A percentile compares a stretch with the other conserved stretches of the same genome.
Conservation (phyloP, 306 rosid genomes). For the Astragalus glycyphyllos region DNA sequence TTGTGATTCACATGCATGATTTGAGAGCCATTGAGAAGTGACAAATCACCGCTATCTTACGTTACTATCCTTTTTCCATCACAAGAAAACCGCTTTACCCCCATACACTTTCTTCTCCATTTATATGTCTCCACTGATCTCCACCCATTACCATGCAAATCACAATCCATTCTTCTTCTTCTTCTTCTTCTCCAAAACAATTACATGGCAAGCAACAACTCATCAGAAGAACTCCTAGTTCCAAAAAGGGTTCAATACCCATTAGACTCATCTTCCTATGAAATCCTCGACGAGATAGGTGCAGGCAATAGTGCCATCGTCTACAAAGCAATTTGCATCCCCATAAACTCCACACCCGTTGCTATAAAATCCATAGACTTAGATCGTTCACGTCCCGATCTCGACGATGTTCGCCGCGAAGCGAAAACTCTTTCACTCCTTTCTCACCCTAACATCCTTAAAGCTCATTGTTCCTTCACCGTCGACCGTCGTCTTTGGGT, state of each 20-base stretch:
- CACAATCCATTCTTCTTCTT: neutral
- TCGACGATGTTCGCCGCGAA: constrained; percentile 57
- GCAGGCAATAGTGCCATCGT: constrained; percentile 58
- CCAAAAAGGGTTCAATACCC: constrained; percentile 57
- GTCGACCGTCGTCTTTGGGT: constrained; percentile 64
- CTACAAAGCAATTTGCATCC: constrained; percentile 66
- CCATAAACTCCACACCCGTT: constrained; percentile 53
- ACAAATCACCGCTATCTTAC: constrained; percentile 36
- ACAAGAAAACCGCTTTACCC: constrained; percentile 54
- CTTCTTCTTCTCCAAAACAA: no score
- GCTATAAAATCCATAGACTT: constrained; percentile 79
- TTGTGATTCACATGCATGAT: constrained; percentile 53
- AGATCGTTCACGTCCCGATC: constrained; percentile 49
- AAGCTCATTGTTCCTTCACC: constrained; percentile 68
- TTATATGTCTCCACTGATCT: constrained; percentile 1
- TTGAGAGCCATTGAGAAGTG: constrained; percentile 29
- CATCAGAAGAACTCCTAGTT: neutral
- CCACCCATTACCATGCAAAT: neutral
- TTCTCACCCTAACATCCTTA: constrained; percentile 68
- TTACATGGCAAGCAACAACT: constrained; percentile 38
- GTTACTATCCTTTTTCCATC: constrained; percentile 37
- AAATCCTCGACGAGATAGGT: constrained; percentile 56
- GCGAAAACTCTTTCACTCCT: constrained; percentile 57
- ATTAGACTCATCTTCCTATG: constrained; percentile 50
- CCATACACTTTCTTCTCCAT: constrained; percentile 28